phyloP scores from a whole-genome alignment of 2,329 filamentous ascomycete species.

The Fusarium domesticum region DNA sequence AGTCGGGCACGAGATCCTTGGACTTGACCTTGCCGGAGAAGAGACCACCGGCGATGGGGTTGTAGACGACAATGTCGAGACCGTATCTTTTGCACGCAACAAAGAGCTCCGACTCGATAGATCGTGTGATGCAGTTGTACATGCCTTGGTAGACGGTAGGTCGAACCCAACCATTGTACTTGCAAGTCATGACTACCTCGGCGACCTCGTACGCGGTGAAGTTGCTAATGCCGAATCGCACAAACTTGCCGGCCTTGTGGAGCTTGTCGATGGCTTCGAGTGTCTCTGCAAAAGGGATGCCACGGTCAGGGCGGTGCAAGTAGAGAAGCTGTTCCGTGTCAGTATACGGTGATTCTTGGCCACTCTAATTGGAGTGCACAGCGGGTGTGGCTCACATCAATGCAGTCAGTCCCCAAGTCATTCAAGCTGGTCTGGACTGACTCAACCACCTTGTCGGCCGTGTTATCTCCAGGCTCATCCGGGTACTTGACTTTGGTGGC shows the following conservation, averaged over 20 bases:
- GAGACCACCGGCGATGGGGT: constrained; percentile 76
- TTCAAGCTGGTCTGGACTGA: constrained; percentile 65
- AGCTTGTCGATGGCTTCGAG: constrained; percentile 74
- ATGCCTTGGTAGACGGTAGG: constrained; percentile 85
- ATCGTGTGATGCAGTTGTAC: constrained; percentile 78
- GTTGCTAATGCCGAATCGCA: constrained; percentile 76
- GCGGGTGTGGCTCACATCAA: constrained; percentile 70
- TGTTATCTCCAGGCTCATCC: constrained; percentile 54
- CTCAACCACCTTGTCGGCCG: constrained; percentile 59
- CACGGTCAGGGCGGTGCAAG: constrained; percentile 50
- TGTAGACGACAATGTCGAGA: constrained; percentile 77
- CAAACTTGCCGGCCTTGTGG: constrained; percentile 83
- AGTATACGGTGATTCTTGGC: constrained; percentile 2
- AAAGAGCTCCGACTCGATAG: constrained; percentile 72
- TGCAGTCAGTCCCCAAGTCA: constrained; percentile 68
- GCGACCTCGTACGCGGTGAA: constrained; percentile 86
- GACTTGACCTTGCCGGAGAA: constrained; percentile 78
- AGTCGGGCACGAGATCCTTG: constrained; percentile 56
- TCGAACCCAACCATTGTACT: constrained; percentile 75
- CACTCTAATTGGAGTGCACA: too few relatives aligned
- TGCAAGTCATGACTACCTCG: constrained; percentile 76
- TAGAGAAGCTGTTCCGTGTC: constrained; percentile 34
- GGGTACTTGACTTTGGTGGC: constrained; percentile 78
- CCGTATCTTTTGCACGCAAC: constrained; percentile 72
- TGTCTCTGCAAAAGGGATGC: constrained; percentile 74